Evolutionary conservation across 306 rosid genomes (phyloP).

Genomic region (Castanospermum australe): DNA sequence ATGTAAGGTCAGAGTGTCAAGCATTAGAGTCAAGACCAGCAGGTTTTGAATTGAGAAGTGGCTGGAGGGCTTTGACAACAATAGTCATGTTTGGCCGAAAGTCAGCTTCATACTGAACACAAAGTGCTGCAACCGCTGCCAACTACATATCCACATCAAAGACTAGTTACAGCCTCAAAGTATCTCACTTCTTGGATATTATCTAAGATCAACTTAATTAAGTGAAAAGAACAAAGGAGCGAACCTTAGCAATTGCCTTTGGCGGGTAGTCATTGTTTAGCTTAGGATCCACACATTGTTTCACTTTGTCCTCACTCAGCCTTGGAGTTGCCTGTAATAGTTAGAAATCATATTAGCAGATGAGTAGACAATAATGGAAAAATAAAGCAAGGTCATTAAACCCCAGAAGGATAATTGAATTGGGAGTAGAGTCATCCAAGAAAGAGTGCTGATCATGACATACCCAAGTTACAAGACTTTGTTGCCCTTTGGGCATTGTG

Average conservation of each 20-base stretch:
- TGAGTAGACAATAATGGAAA: not conserved
- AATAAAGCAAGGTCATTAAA: not conserved
- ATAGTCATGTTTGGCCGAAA: constrained; percentile 98
- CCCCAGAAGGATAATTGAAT: not conserved
- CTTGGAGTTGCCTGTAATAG: constrained; percentile 92
- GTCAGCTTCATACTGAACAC: constrained; percentile 98
- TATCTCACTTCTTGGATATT: too few species aligned
- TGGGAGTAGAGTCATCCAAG: not conserved
- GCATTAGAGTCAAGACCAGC: constrained; percentile 64
- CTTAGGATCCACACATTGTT: constrained; percentile 97
- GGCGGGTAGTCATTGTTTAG: constrained; percentile 90
- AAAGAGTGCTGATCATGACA: not conserved
- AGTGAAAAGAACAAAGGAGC: not conserved
- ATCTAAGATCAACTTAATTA: not conserved
- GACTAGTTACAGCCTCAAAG: not conserved
- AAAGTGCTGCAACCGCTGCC: constrained; percentile 98
- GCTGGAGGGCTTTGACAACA: constrained; percentile 95
- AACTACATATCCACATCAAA: constrained; percentile 54
- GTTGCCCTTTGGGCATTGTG: constrained; percentile 99
- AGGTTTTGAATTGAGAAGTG: constrained; percentile 87
- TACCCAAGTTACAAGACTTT: constrained; percentile 99
- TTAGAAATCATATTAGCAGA: constrained; percentile 7
- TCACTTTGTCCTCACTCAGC: constrained; percentile 97
- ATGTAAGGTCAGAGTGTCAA: constrained; percentile 27
- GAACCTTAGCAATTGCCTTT: constrained; percentile 95